phyloP scores from a whole-genome alignment of 1,284 basidiomycete species.

The Microbotryum violaceum region DNA sequence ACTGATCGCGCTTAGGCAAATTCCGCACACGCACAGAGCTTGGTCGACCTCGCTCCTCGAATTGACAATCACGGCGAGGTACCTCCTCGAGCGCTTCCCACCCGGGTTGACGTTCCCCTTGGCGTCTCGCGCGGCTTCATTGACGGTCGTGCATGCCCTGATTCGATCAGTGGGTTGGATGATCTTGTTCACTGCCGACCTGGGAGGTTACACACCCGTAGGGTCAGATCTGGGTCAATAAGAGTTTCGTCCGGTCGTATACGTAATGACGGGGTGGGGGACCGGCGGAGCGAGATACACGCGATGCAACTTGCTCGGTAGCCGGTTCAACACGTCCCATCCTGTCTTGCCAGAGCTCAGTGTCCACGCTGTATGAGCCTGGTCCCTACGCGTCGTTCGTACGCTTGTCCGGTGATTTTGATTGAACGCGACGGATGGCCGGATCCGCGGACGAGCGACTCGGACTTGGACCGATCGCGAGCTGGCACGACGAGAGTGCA shows the following conservation, averaged over 20 bases:
- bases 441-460: neutral
- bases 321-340: too few species aligned
- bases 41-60: neutral
- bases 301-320: too few species aligned
- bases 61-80: constrained; percentile 3
- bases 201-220: neutral
- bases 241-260: too few species aligned
- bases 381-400: too few species aligned
- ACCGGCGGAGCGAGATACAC: too few species aligned
- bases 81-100: neutral
- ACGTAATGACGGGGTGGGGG: too few species aligned
- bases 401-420: too few species aligned
- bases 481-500: neutral
- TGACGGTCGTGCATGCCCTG: neutral
- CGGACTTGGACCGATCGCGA: neutral
- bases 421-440: neutral
- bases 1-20: too few species aligned
- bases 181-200: constrained; percentile 1
- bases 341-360: too few species aligned
- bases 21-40: neutral
- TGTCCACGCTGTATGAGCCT: too few species aligned
- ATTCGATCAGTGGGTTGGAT: neutral
- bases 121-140: neutral
- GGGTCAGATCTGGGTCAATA: too few species aligned
- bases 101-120: neutral